Evolutionary conservation across 495 filamentous ascomycete species (phyloP).

Genomic region (Penicillium daleae): DNA sequence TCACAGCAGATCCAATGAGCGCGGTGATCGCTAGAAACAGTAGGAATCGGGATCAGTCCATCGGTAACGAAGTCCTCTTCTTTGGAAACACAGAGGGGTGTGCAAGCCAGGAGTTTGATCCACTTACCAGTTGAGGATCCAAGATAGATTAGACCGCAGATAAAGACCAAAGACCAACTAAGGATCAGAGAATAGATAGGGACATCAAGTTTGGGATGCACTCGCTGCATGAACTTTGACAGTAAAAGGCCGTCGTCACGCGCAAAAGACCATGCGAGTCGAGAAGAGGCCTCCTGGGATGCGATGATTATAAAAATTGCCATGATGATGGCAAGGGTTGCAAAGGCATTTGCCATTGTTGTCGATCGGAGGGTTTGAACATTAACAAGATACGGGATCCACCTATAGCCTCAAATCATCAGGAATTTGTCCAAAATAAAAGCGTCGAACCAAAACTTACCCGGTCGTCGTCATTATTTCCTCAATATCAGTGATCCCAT

Average conservation of each 20-base stretch:
- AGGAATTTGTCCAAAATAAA: too few species aligned
- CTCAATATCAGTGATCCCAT: neutral
- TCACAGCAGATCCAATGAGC: neutral
- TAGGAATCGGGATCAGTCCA: too few species aligned
- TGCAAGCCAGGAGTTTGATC: too few species aligned
- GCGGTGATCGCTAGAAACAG: neutral
- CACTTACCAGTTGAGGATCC: neutral
- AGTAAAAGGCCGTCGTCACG: slow-evolving; percentile 53
- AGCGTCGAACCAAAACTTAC: neutral
- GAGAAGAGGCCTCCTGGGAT: slow-evolving; percentile 37
- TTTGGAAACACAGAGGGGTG: too few species aligned
- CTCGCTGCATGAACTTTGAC: slow-evolving; percentile 32
- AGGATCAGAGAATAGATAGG: neutral
- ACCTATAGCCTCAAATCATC: too few species aligned
- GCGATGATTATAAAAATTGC: slow-evolving; percentile 45
- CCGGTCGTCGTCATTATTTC: neutral
- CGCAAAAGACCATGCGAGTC: slow-evolving; percentile 54
- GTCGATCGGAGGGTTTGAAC: neutral
- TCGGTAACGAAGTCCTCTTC: too few species aligned
- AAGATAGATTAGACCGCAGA: neutral
- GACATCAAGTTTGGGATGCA: slow-evolving; percentile 20
- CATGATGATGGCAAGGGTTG: slow-evolving; percentile 19
- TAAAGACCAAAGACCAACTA: neutral
- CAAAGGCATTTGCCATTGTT: neutral
- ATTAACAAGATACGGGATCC: neutral